Base-by-base conservation (phyloP, 2,329 filamentous ascomycete genomes). In the Monilinia fructigena region DNA sequence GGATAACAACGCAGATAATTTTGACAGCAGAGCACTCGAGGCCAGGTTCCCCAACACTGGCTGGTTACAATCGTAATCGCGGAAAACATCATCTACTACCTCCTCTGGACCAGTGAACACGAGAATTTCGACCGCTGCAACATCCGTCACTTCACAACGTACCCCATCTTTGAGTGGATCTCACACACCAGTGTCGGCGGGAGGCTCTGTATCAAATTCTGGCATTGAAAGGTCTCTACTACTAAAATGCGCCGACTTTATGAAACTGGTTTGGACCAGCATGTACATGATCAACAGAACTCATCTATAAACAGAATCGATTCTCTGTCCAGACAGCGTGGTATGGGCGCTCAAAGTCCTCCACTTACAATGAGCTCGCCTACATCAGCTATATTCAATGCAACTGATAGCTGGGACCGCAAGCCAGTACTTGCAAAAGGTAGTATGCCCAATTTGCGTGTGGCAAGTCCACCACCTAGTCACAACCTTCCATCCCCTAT, bases 71-170 rank as follows among this genome's bases (percentile, higher is more conserved):
- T 72, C 85, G 85, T 68, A 91, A 94, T 70, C 84, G 93, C 84
- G 93, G 35, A 92, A 93, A 70, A 97, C 93, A 0, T 95, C 90
- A 1, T 97, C 94, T 0, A 96, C 91, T 0, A 89, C 88, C 8
- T 89, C 86, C 0, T 80, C 79, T 4, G 83, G 82, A 6, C 89
- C 87, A 7, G 88, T 86, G 0, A 84, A 88, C 50, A 85, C 86
- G 35, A 88, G 91, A 38, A 88, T 86, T 65, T 97, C 94, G 0
- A 97, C 93, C 1, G 91, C 93, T 8, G 93, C 92, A 3, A 97
- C 93, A 0, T 97, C 94, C 0, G 82, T 96, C 61, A 86, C 88
- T n/a, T 96, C 93, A 0, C 91, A 94, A 68, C 80, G 80, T 20
- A 76, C 83, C 0, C 76, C 81, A 3, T 84, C 85, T 1, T 65